Percentiles rank a stretch among this genome's conserved stretches.
Evolutionary conservation across 140 eudicot genomes (phyloP).

Genomic region (Cichorium intybus): DNA sequence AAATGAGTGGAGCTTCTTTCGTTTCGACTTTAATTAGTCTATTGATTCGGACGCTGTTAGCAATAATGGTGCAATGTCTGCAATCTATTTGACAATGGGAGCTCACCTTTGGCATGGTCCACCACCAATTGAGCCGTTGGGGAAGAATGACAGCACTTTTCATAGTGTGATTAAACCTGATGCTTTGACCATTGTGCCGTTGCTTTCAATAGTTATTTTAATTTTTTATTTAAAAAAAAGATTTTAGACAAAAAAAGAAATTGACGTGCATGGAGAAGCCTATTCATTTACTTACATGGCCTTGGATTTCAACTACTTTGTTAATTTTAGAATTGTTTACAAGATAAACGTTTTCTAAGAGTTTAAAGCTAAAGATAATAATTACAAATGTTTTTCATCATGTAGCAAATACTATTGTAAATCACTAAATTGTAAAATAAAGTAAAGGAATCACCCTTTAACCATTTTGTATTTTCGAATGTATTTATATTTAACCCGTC

Average conservation of each 20-base stretch:
- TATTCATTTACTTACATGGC: neutral
- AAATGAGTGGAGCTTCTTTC: neutral
- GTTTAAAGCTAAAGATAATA: neutral
- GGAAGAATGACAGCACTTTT: neutral
- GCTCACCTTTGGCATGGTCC: neutral
- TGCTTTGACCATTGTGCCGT: no score
- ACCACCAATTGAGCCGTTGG: neutral
- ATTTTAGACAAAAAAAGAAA: no score
- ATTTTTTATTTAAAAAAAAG: no score
- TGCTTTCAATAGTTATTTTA: no score
- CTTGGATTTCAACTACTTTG: neutral
- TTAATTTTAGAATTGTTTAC: no score
- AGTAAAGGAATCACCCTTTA: constrained; percentile 7
- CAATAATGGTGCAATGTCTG: neutral
- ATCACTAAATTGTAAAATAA: constrained; percentile 2
- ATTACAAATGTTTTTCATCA: neutral
- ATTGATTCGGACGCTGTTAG: neutral
- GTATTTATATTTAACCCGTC: neutral
- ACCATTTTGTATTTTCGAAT: neutral
- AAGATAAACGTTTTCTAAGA: neutral
- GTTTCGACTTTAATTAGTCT: no score
- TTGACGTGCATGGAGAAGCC: no score
- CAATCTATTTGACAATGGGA: no score
- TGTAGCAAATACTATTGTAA: neutral
- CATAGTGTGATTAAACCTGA: neutral